A percentile compares a stretch with the other conserved stretches of the same genome.
Evolutionary conservation across 73 alveolate species (phyloP).

Genomic region (Strombidium stylifer): DNA sequence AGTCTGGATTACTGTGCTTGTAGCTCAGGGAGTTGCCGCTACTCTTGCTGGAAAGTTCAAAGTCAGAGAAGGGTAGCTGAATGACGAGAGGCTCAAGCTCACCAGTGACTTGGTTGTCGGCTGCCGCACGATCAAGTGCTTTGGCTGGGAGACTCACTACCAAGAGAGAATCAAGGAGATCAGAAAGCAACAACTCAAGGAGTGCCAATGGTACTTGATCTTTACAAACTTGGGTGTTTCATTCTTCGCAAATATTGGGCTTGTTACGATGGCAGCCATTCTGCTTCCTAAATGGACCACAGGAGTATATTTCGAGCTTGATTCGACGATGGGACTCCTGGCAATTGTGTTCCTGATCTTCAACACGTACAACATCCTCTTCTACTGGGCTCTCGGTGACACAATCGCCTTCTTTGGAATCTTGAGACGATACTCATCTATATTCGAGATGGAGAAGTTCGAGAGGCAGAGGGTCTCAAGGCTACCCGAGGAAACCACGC

Average conservation of each 20-base stretch:
- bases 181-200: constrained; percentile 3
- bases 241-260: background rate
- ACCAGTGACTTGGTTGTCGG: no score
- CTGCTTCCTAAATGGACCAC: background rate
- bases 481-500: no score
- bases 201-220: no score
- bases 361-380: constrained; percentile 57
- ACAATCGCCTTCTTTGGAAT: background rate
- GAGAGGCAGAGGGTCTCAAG: background rate
- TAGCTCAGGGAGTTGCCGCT: no score
- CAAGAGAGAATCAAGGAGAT: background rate
- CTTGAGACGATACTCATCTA: background rate
- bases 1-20: no score
- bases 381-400: background rate
- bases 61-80: no score
- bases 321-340: constrained; percentile 38
- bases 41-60: no score
- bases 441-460: background rate
- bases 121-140: constrained; percentile 53
- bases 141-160: constrained; percentile 38
- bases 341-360: constrained; percentile 57
- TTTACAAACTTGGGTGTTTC: background rate
- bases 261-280: background rate
- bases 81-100: no score
- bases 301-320: background rate